Percentiles rank a stretch among this genome's conserved stretches.
phyloP scores from a whole-genome alignment of 2,329 filamentous ascomycete genomes.

The Ascocoryne sarcoides region DNA sequence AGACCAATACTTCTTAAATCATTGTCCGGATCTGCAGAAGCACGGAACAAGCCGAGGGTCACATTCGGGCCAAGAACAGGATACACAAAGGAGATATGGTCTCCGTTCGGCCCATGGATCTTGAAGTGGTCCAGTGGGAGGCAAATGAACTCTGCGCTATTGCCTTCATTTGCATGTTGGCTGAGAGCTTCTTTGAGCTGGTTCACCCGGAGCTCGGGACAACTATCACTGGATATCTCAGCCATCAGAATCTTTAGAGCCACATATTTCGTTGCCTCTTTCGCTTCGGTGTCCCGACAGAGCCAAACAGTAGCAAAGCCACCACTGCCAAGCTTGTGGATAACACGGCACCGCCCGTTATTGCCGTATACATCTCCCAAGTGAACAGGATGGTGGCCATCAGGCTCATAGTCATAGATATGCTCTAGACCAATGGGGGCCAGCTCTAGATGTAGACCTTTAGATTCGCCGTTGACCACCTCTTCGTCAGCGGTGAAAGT shows the following conservation, averaged over 20 bases:
- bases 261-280: conserved; percentile 6
- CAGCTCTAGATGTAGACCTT: conserved; percentile 5
- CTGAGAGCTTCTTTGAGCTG: conserved; percentile 2
- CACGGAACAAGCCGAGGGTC: conserved; percentile 1
- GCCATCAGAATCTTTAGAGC: conserved; percentile 12
- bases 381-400: conserved; percentile 21
- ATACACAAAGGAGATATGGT: conserved; percentile 5
- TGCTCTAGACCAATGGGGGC: conserved; percentile 7
- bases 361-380: conserved; percentile 15
- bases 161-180: not conserved
- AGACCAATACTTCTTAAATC: conserved; percentile 3
- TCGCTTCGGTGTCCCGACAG: conserved; percentile 27
- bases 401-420: conserved; percentile 10
- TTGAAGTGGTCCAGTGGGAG: conserved; percentile 6
- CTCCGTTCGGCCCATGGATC: conserved; percentile 9
- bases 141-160: conserved; percentile 2
- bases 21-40: conserved; percentile 1
- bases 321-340: conserved; percentile 33
- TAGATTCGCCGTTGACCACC: conserved; percentile 1
- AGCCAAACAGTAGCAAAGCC: conserved; percentile 35
- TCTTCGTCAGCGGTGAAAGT: conserved; percentile 1
- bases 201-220: conserved; percentile 7
- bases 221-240: too few relatives aligned
- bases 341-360: conserved; percentile 27
- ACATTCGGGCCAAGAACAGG: conserved; percentile 9